A percentile compares a stretch with the other conserved stretches of the same genome.
Evolutionary conservation across 345 rosid genomes (phyloP).

Genomic region (Toxicodendron radicans): DNA sequence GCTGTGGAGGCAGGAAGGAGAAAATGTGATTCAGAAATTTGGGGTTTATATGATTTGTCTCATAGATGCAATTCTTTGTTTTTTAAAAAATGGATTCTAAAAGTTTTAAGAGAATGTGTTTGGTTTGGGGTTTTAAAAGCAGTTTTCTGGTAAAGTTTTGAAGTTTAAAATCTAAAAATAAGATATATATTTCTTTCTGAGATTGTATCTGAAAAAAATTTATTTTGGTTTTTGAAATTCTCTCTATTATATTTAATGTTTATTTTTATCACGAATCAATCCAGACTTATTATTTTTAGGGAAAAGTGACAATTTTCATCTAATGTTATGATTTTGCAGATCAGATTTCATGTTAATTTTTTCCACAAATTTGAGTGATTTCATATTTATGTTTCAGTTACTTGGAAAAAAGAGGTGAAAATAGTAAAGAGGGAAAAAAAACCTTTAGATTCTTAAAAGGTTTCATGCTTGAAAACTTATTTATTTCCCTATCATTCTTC

Average conservation of each 20-base stretch:
- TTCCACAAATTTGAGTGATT: not conserved
- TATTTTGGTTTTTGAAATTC: no score
- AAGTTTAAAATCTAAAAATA: no score
- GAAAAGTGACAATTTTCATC: not conserved
- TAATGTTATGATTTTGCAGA: not conserved
- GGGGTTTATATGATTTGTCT: not conserved
- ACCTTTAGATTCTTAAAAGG: not conserved
- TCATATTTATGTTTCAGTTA: not conserved
- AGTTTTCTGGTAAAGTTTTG: not conserved
- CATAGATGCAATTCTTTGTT: not conserved
- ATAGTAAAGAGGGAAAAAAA: not conserved
- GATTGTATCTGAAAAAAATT: not conserved
- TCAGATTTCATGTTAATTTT: not conserved
- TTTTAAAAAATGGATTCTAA: not conserved
- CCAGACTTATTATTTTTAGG: no score
- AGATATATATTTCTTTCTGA: not conserved
- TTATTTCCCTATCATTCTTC: not conserved
- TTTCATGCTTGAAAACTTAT: not conserved
- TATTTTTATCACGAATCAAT: not conserved
- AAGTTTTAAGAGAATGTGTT: not conserved
- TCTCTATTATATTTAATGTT: no score
- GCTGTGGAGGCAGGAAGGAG: not conserved
- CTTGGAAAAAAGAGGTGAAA: not conserved
- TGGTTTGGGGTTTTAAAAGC: not conserved
- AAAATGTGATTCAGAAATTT: not conserved